Evolutionary conservation across 2,329 filamentous ascomycete species (phyloP).

Genomic region (Spiromastix sp.): DNA sequence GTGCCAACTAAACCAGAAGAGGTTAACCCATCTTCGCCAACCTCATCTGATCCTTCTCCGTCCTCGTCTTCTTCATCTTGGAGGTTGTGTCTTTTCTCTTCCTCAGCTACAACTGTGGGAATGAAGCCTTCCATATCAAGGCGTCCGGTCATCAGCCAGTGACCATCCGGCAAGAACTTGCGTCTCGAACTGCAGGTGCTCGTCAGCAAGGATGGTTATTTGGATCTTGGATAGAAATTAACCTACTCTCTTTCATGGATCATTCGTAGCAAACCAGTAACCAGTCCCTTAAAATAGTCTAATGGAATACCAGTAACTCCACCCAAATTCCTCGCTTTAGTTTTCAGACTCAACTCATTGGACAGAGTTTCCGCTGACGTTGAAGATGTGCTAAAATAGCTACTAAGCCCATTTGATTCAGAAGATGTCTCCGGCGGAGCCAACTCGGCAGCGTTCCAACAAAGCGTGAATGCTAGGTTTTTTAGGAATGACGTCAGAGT

Average conservation of each 20-base stretch:
- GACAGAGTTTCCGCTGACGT: constrained; percentile 15
- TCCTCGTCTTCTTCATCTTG: constrained; percentile 53
- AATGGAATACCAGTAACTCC: constrained; percentile 64
- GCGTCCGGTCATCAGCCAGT: constrained; percentile 86
- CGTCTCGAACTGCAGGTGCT: constrained; percentile 55
- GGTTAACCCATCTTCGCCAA: constrained; percentile 25
- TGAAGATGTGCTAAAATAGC: constrained; percentile 32
- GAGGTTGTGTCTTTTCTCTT: constrained; percentile 63
- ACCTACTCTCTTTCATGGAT: constrained; percentile 74
- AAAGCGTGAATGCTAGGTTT: constrained; percentile 78
- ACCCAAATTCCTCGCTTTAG: constrained; percentile 41
- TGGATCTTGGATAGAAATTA: not conserved
- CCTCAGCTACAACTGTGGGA: constrained; percentile 74
- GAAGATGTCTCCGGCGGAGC: constrained; percentile 31
- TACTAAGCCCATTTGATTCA: constrained; percentile 33
- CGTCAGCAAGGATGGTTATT: constrained; percentile 3
- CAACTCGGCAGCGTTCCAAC: constrained; percentile 68
- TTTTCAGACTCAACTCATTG: constrained; percentile 27
- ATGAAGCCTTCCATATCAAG: constrained; percentile 89
- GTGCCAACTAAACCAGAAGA: constrained; percentile 42
- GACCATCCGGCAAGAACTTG: constrained; percentile 67
- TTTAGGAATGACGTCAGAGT: constrained; percentile 75
- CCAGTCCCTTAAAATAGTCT: constrained; percentile 65
- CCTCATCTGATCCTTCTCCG: constrained; percentile 42
- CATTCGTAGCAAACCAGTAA: constrained; percentile 73